Evolutionary conservation across 768 basidiomycete genomes (phyloP).

Genomic region (Gymnopilus junonius): DNA sequence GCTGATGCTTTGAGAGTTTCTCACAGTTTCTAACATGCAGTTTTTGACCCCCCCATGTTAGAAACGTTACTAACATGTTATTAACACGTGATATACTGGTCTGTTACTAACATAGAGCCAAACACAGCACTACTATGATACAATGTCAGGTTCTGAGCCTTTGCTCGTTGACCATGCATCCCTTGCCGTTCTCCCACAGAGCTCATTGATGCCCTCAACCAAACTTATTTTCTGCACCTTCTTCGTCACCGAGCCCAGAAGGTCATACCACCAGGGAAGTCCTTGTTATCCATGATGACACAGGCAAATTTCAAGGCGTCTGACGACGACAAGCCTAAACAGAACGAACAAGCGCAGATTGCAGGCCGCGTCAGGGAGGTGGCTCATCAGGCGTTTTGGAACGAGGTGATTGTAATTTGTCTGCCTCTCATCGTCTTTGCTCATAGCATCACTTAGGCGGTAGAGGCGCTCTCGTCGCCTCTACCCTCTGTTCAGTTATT

Average conservation of each 20-base stretch:
- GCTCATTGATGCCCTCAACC: constrained; percentile 57
- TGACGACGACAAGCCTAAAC: constrained; percentile 14
- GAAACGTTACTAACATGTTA: too few species aligned
- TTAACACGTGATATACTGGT: too few species aligned
- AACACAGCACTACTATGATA: too few species aligned
- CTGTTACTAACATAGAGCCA: too few species aligned
- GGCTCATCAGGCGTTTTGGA: constrained; percentile 75
- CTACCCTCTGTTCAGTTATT: constrained; percentile 61
- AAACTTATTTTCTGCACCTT: constrained; percentile 69
- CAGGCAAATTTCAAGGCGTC: constrained; percentile 29
- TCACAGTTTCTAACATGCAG: too few species aligned
- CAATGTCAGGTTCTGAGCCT: constrained; percentile 10
- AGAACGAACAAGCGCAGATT: constrained; percentile 21
- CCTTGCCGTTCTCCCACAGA: constrained; percentile 46
- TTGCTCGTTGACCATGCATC: constrained; percentile 15
- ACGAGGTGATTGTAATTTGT: constrained; percentile 52
- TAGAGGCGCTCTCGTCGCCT: constrained; percentile 58
- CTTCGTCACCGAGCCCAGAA: constrained; percentile 65
- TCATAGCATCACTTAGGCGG: constrained; percentile 45
- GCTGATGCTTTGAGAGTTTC: too few species aligned
- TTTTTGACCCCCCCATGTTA: too few species aligned
- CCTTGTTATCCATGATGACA: constrained; percentile 65
- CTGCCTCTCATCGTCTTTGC: background rate
- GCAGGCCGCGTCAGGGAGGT: constrained; percentile 53
- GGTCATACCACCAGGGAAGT: constrained; percentile 75